Conservation (phyloP, 148 eudicot species). For the Silene uniflora region DNA sequence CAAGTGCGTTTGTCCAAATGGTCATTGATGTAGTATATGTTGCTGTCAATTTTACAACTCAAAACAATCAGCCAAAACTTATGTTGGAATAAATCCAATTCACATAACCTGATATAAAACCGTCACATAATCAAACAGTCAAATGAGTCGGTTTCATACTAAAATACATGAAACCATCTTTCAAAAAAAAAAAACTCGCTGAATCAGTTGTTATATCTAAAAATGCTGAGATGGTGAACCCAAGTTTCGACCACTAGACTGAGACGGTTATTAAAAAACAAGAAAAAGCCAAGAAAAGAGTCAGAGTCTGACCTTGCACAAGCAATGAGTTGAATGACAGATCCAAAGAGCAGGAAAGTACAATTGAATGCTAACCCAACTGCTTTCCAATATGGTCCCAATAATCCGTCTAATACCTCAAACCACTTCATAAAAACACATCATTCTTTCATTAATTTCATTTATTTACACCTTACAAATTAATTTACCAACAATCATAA, state of each 20-base stretch:
- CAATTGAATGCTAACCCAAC: slow-evolving; percentile 74
- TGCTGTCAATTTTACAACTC: slow-evolving; percentile 32
- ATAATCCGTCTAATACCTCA: slow-evolving; percentile 82
- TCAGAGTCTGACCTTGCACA: slow-evolving; percentile 58
- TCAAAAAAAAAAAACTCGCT: no score
- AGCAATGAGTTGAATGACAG: slow-evolving; percentile 88
- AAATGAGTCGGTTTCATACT: no score
- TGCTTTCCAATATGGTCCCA: slow-evolving; percentile 94
- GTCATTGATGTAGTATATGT: slow-evolving; percentile 88
- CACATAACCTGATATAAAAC: not conserved
- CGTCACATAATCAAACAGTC: not conserved
- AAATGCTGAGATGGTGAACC: no score
- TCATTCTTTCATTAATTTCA: not conserved
- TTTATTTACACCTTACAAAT: not conserved
- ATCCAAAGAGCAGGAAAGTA: slow-evolving; percentile 80
- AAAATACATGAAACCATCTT: no score
- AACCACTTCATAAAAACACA: slow-evolving; percentile 56
- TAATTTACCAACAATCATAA: no score
- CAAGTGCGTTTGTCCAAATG: slow-evolving; percentile 93
- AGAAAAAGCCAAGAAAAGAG: not conserved
- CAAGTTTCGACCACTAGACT: no score
- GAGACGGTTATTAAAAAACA: not conserved
- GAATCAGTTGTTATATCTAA: no score
- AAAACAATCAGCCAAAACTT: slow-evolving; percentile 21
- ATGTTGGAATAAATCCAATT: not conserved